These are phyloP conservation scores for Suillus plorans DNA, from an alignment of 768 basidiomycete species.

Conservation along the genomic window DNA sequence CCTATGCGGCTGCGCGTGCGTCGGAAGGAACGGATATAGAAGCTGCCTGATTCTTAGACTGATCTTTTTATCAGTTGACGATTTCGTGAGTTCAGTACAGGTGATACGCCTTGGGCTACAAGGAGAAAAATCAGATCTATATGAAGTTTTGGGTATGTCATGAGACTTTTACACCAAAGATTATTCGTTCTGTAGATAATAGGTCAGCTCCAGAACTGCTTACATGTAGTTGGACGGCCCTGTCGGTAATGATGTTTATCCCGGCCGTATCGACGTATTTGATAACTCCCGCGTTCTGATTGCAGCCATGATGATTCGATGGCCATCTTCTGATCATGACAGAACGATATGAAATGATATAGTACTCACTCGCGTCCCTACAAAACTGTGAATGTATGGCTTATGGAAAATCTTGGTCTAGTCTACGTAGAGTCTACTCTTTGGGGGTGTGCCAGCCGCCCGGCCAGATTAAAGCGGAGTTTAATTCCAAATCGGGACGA, in stretches of 20 bases:
- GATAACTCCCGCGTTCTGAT: background rate
- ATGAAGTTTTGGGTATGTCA: background rate
- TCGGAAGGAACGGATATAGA: constrained; percentile 7
- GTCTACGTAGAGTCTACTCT: no score
- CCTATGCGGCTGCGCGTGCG: background rate
- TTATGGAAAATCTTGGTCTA: no score
- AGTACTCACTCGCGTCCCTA: background rate
- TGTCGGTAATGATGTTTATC: background rate
- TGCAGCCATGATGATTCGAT: background rate
- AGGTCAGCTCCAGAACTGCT: background rate
- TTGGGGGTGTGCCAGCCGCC: no score
- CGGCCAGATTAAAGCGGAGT: no score
- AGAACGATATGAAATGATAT: background rate
- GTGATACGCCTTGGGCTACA: background rate
- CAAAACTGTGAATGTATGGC: background rate
- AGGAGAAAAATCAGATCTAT: background rate
- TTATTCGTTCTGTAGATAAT: background rate
- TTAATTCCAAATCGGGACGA: no score
- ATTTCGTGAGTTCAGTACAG: background rate
- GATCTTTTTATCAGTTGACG: background rate
- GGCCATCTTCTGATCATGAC: background rate
- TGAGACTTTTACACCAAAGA: background rate
- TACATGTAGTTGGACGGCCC: no score
- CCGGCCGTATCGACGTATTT: no score
- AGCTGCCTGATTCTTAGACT: background rate